Evolutionary conservation across 768 basidiomycete species (phyloP), one percentile per base, ranked within the genome.

Genomic region (Candolleomyces eurysporus): DNA sequence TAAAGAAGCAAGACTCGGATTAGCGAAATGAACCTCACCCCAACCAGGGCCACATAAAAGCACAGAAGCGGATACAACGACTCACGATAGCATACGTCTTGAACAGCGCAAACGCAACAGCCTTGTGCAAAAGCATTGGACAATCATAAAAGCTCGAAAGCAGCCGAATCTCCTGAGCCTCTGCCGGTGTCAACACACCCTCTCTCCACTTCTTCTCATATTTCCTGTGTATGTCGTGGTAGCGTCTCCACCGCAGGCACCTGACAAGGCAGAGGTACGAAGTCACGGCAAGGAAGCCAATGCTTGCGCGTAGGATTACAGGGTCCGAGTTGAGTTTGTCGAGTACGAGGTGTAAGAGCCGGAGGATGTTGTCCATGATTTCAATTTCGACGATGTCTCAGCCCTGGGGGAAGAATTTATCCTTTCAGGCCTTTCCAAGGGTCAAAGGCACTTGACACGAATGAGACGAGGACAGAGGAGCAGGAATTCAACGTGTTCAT

Each of bases 31-130:
- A 26, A 16, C 46, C n/a, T 55, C 10, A 36, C 39, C 17, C 46
- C 46, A 48, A 10, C 46, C n/a, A 59, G 39, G 19, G 9, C 51
- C 26, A 26, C 2, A 36, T 6, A 1, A 5, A 36, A 36, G 36
- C 36, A 36, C 36, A 36, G 11, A 36, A 36, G 36, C 8, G 36
- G 11, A 36, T 31, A 54, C 14, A 59, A 55, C 5, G 5, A 73
- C 79, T 63, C 61, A 83, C 82, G 59, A 82, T 75, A 1, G 65
- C 79, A 66, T 81, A 83, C 3, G 82, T 83, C 69, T 82, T 83
- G 75, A 84, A 83, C 61, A 84, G 65, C 3, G 82, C 83, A 66
- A 84, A 81, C 1, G 79, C 70, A 36, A 79, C 50, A 0, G 81
- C 66, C 63, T 78, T 77, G 52, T 73, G 72, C 58, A 77, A 50